These are phyloP conservation scores for Apium graveolens DNA, from an alignment of 129 eudicot genomes.

Conservation along the genomic window DNA sequence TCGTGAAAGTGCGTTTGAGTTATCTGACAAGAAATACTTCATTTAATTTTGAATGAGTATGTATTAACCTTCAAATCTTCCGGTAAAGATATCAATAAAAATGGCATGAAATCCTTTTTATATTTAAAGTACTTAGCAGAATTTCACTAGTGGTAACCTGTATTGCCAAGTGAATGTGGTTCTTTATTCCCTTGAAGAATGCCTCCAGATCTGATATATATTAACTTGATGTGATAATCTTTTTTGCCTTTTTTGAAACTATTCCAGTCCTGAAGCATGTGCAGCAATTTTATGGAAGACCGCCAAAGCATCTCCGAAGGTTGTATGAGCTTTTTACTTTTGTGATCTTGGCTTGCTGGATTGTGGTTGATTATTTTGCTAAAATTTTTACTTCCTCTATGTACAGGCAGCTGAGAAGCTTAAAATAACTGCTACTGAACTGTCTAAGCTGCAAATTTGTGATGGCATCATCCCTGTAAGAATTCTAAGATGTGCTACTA, in stretches of 20 bases:
- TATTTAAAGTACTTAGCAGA: not conserved
- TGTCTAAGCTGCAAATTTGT: constrained; percentile 52
- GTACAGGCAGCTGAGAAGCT: constrained; percentile 90
- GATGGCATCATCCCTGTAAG: constrained; percentile 73
- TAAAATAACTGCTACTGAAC: constrained; percentile 75
- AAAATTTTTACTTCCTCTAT: constrained; percentile 7
- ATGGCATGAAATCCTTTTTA: not conserved
- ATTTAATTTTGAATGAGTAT: not conserved
- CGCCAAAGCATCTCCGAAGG: constrained; percentile 84
- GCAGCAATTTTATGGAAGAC: constrained; percentile 90
- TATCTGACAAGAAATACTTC: not conserved
- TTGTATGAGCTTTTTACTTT: constrained; percentile 7
- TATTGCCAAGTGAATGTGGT: not conserved
- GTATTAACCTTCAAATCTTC: not conserved
- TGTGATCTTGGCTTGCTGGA: not conserved
- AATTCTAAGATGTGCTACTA: not conserved
- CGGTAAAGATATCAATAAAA: not conserved
- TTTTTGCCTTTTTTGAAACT: not conserved
- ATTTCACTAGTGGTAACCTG: not conserved
- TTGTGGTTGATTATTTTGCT: not conserved
- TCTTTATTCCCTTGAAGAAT: not conserved
- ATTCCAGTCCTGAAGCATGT: constrained; percentile 77
- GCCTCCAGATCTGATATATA: not conserved
- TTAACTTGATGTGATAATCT: not conserved
- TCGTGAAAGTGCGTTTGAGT: not conserved